Evolutionary conservation across 2,329 filamentous ascomycete species (phyloP).

Genomic region (Ceratocystis ficicola): DNA sequence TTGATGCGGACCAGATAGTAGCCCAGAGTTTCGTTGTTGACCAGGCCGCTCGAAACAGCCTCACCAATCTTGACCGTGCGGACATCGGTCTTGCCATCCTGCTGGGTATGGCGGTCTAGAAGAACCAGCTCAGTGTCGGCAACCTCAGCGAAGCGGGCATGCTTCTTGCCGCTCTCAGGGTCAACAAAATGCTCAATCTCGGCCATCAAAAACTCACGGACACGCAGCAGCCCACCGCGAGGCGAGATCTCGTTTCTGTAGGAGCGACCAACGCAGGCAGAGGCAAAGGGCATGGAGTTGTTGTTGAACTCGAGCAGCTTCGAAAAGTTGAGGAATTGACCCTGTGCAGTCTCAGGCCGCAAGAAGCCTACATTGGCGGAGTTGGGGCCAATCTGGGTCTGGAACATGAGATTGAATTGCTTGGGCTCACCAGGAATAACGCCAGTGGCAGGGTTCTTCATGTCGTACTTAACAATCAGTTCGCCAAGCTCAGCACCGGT

Average conservation of each 20-base stretch:
- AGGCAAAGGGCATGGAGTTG: conserved; percentile 89
- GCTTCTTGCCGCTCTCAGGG: conserved; percentile 87
- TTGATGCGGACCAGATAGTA: conserved; percentile 95
- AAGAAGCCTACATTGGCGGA: conserved; percentile 76
- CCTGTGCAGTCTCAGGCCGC: conserved; percentile 90
- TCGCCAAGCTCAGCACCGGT: conserved; percentile 72
- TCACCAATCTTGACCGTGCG: conserved; percentile 67
- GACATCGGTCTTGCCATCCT: conserved; percentile 68
- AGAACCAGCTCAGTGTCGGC: conserved; percentile 72
- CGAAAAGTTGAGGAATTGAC: conserved; percentile 93
- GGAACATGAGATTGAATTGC: conserved; percentile 98
- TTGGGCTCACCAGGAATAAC: conserved; percentile 68
- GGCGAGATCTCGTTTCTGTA: conserved; percentile 98
- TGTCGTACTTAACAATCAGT: conserved; percentile 79
- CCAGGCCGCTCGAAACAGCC: conserved; percentile 67
- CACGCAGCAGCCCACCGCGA: conserved; percentile 75
- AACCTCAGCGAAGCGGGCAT: conserved; percentile 74
- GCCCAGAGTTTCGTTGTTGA: conserved; percentile 95
- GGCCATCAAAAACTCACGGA: conserved; percentile 96
- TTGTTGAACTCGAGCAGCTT: conserved; percentile 97
- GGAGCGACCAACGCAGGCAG: conserved; percentile 91
- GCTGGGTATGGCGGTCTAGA: conserved; percentile 73
- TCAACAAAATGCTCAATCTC: conserved; percentile 99
- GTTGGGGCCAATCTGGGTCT: conserved; percentile 86
- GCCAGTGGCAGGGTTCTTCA: conserved; percentile 75